Percentiles rank a stretch among this genome's conserved stretches.
Evolutionary conservation across 1,139 yeast genomes (phyloP).

Genomic region (Pichia sp.): DNA sequence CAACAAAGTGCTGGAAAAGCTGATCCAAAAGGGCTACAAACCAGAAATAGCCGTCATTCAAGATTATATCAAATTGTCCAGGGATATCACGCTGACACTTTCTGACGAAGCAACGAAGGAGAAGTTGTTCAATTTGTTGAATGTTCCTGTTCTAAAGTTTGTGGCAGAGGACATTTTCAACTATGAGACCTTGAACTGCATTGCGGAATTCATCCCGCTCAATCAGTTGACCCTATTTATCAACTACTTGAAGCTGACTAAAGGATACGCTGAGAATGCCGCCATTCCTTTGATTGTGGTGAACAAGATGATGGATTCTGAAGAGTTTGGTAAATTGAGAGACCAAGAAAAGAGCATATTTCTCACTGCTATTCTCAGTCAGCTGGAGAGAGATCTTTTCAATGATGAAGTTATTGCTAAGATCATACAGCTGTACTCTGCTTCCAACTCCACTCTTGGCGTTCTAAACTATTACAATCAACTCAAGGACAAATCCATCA

Average conservation of each 20-base stretch:
- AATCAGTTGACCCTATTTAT: slow-evolving; percentile 16
- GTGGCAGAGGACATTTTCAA: slow-evolving; percentile 4
- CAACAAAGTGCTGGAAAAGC: slow-evolving; percentile 8
- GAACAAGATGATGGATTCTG: slow-evolving; percentile 2
- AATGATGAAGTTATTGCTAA: slow-evolving; percentile 7
- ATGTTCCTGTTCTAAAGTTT: background rate
- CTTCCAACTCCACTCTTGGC: slow-evolving; percentile 18
- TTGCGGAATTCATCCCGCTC: slow-evolving; percentile 14
- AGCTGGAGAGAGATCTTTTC: slow-evolving; percentile 5
- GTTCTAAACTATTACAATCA: slow-evolving; percentile 14
- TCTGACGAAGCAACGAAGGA: slow-evolving; percentile 7
- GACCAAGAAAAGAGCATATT: slow-evolving; percentile 5
- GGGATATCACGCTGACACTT: background rate
- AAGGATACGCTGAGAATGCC: slow-evolving; percentile 4
- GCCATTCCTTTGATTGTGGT: slow-evolving; percentile 4
- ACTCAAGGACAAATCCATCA: background rate
- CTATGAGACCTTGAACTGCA: slow-evolving; percentile 2
- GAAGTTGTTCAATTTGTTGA: slow-evolving; percentile 18
- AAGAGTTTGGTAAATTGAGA: background rate
- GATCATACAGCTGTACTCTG: slow-evolving; percentile 13
- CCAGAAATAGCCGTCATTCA: slow-evolving; percentile 11
- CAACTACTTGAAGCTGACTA: slow-evolving; percentile 13
- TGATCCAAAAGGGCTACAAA: slow-evolving; percentile 5
- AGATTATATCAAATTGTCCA: slow-evolving; percentile 12
- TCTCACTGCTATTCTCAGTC: slow-evolving; percentile 7